Evolutionary conservation across 176 grass and related monocot species (phyloP).

Genomic region (Triticum turgidum): DNA sequence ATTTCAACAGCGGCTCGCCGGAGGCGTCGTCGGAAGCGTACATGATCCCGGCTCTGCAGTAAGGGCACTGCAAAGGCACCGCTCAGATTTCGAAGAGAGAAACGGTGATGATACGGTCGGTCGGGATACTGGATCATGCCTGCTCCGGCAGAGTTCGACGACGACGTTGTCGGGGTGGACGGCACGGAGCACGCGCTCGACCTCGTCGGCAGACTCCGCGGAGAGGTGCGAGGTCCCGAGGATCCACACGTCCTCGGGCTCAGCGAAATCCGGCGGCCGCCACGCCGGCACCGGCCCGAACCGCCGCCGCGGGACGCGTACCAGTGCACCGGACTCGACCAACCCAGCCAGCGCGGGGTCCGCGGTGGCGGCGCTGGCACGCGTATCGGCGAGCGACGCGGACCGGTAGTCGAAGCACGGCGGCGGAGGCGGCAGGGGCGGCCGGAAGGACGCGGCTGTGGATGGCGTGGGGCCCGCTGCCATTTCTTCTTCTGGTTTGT

Average conservation of each 20-base stretch:
- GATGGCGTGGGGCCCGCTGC: constrained; percentile 28
- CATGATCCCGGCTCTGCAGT: constrained; percentile 96
- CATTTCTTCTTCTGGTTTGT: constrained; percentile 7
- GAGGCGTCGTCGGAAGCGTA: constrained; percentile 43
- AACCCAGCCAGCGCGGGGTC: constrained; percentile 65
- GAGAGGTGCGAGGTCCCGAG: constrained; percentile 90
- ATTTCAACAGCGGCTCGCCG: constrained; percentile 58
- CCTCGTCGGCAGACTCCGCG: constrained; percentile 51
- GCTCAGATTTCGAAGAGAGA: constrained; percentile 33
- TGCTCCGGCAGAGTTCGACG: constrained; percentile 95
- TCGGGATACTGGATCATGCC: constrained; percentile 41
- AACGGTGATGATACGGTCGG: background rate
- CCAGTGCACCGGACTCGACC: constrained; percentile 73
- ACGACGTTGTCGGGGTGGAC: constrained; percentile 82
- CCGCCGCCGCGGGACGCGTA: constrained; percentile 67
- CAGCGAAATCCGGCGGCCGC: constrained; percentile 69
- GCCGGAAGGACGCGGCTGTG: constrained; percentile 45
- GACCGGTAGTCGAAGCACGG: constrained; percentile 78
- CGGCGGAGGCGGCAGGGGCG: constrained; percentile 52
- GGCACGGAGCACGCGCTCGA: constrained; percentile 67
- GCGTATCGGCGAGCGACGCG: constrained; percentile 64
- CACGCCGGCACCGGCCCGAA: constrained; percentile 84
- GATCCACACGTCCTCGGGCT: constrained; percentile 86
- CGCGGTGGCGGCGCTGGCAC: constrained; percentile 21
- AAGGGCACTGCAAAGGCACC: constrained; percentile 53